Evolutionary conservation across 2,329 filamentous ascomycete genomes (phyloP).

Genomic region (Fusarium siculi): DNA sequence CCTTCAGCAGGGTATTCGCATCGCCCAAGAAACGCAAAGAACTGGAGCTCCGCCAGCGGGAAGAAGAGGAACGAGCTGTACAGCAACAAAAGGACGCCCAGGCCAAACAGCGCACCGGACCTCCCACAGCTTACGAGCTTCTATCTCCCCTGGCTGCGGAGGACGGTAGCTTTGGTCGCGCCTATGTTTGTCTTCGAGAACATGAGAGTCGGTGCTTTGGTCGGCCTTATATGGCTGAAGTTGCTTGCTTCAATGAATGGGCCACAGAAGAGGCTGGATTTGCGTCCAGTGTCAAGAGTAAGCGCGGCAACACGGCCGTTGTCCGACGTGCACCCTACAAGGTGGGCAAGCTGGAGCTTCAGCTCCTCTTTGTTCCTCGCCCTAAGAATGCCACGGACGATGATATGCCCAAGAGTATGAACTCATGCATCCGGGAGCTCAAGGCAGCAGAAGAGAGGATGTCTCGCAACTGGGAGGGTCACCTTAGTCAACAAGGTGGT

Average conservation of each 20-base stretch:
- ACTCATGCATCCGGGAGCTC: conserved; percentile 92
- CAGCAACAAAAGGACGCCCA: conserved; percentile 72
- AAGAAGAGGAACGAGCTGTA: conserved; percentile 81
- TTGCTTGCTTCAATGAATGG: conserved; percentile 99
- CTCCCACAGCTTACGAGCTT: conserved; percentile 84
- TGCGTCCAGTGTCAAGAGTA: conserved; percentile 92
- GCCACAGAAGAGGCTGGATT: conserved; percentile 84
- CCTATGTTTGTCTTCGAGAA: conserved; percentile 93
- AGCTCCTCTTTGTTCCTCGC: conserved; percentile 93
- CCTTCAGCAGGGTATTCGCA: conserved; percentile 91
- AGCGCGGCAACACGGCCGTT: conserved; percentile 77
- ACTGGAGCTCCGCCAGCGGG: conserved; percentile 83
- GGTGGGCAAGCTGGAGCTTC: conserved; percentile 92
- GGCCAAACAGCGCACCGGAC: conserved; percentile 69
- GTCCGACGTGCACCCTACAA: conserved; percentile 94
- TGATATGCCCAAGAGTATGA: conserved; percentile 99
- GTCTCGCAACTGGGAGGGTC: conserved; percentile 84
- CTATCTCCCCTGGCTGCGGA: conserved; percentile 86
- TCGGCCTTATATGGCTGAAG: conserved; percentile 85
- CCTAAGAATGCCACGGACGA: conserved; percentile 88
- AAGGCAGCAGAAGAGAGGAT: conserved; percentile 87
- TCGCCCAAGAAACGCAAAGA: conserved; percentile 98
- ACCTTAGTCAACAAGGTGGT: conserved; percentile 94
- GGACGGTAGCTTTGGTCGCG: conserved; percentile 92
- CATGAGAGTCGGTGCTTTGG: conserved; percentile 91